Percentiles rank a stretch among this genome's conserved stretches.
These are phyloP conservation scores for Lepidium africanum DNA, from an alignment of 345 rosid genomes.

Conservation along the genomic window DNA sequence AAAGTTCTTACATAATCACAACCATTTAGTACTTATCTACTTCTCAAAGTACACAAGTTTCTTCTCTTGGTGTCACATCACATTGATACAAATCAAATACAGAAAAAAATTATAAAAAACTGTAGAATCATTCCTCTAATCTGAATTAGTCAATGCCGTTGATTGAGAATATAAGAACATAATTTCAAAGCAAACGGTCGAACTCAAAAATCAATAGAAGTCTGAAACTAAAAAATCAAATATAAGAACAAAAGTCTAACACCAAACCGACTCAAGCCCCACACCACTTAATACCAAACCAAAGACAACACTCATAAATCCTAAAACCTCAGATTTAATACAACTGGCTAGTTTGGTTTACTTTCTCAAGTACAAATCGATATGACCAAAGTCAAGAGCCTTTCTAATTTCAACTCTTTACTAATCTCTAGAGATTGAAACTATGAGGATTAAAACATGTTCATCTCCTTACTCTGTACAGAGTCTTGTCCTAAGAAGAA, in stretches of 20 bases:
- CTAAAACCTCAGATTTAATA: slow-evolving; percentile 8
- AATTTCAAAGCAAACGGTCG: background rate
- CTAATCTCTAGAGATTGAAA: slow-evolving; percentile 17
- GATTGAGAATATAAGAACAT: background rate
- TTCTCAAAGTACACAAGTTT: background rate
- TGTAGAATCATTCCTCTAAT: background rate
- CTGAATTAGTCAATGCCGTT: background rate
- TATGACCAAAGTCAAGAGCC: background rate
- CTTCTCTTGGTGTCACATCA: background rate
- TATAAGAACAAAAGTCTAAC: slow-evolving; percentile 3
- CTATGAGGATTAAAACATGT: slow-evolving; percentile 2
- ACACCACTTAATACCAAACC: slow-evolving; percentile 5
- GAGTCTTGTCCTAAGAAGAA: slow-evolving; percentile 18
- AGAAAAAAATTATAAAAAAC: background rate
- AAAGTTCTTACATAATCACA: too few species aligned
- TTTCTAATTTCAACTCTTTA: slow-evolving; percentile 13
- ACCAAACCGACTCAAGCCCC: slow-evolving; percentile 13
- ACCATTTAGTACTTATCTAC: too few species aligned
- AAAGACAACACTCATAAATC: slow-evolving; percentile 3
- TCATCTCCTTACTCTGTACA: slow-evolving; percentile 15
- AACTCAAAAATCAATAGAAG: background rate
- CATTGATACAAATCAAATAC: background rate
- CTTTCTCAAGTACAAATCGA: background rate
- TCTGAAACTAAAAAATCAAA: background rate
- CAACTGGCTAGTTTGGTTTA: background rate